phyloP scores from a whole-genome alignment of 139 green algal species.

The Micractinium conductrix region DNA sequence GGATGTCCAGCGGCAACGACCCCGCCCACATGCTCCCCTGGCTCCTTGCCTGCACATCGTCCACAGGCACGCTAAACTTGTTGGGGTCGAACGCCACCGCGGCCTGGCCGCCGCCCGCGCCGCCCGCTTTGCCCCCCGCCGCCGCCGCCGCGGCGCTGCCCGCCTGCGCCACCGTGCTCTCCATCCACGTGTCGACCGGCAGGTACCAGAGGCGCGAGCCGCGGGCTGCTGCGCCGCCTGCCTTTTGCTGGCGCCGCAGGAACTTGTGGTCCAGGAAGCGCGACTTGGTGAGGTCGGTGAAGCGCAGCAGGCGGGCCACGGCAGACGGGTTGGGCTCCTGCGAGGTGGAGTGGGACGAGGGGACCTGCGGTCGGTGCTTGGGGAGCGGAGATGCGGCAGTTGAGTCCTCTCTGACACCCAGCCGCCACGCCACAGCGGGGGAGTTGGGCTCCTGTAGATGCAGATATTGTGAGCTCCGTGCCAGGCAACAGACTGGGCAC shows the following conservation, averaged over 20 bases:
- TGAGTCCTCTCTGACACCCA: too few species aligned
- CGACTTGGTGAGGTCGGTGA: constrained; percentile 19
- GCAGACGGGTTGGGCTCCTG: constrained; percentile 41
- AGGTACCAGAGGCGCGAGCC: constrained; percentile 69
- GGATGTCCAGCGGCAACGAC: too few species aligned
- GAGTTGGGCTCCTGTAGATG: too few species aligned
- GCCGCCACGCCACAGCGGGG: too few species aligned
- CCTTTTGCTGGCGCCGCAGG: constrained; percentile 34
- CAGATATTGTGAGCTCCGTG: too few species aligned
- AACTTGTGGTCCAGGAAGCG: constrained; percentile 52
- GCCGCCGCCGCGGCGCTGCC: constrained; percentile 5
- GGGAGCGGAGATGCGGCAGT: too few species aligned
- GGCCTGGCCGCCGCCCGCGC: background rate
- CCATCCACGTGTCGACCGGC: constrained; percentile 68
- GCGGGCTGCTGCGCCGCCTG: background rate
- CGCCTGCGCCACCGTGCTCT: constrained; percentile 48
- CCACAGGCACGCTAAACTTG: constrained; percentile 51
- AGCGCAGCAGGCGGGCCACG: constrained; percentile 41
- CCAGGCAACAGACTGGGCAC: too few species aligned
- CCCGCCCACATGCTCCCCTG: too few species aligned
- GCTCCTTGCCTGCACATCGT: constrained; percentile 45
- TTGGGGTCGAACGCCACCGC: background rate
- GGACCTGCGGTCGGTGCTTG: too few species aligned
- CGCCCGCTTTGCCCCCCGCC: background rate
- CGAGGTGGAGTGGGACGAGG: background rate